Percentiles rank a stretch among this genome's conserved stretches.
Conservation (phyloP, 306 rosid species). For the Malus sieversii region DNA sequence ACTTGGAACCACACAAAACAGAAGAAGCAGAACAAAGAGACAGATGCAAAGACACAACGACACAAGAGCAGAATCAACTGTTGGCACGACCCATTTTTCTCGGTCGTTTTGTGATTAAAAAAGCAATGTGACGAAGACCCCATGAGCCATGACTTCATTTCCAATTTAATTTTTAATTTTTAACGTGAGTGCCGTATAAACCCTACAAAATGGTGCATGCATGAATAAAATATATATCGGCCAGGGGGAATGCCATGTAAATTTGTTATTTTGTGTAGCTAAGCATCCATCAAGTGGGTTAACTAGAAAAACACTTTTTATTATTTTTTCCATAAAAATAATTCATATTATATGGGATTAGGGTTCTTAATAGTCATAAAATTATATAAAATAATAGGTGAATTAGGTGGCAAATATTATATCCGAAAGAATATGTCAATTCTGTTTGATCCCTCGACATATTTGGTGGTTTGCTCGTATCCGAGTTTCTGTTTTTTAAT, state of each 20-base stretch:
- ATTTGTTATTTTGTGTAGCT: background rate
- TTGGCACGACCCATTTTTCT: background rate
- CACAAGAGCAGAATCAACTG: background rate
- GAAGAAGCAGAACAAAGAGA: background rate
- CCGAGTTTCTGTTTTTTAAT: background rate
- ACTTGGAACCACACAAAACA: background rate
- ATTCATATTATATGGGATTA: background rate
- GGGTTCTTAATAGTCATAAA: background rate
- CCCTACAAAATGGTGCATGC: background rate
- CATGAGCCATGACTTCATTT: background rate
- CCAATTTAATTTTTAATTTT: background rate
- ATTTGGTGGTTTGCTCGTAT: background rate
- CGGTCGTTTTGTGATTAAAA: background rate
- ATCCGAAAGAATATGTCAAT: background rate
- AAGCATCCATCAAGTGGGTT: background rate
- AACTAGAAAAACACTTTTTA: background rate
- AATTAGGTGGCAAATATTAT: background rate
- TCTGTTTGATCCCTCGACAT: background rate
- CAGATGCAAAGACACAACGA: background rate
- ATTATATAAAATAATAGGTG: background rate
- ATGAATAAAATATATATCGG: background rate
- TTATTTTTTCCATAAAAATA: background rate
- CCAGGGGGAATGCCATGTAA: background rate
- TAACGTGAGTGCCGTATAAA: background rate
- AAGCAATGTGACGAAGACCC: background rate